Base-by-base conservation (phyloP, 371 early-diverging fungal genomes). In the Mucor irregularis region DNA sequence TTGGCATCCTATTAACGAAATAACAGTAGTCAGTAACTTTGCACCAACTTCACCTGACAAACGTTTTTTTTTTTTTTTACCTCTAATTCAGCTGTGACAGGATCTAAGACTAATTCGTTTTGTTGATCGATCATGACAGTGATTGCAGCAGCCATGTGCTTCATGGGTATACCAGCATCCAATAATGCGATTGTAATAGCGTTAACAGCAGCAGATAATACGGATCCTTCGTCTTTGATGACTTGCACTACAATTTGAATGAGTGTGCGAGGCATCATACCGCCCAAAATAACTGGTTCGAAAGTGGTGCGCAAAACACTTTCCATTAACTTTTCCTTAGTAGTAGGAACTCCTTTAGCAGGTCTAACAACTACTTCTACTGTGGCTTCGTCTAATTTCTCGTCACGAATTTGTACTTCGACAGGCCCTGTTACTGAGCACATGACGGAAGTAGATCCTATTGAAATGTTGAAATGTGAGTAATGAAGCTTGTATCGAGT, bases 151-250 rank as follows among this genome's bases (percentile, higher is more conserved):
- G 85, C 74, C 58, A 91, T 81, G 9, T 78, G 69, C 39, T 81
- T 87, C 60, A 96, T 62, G 11, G 96, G 92, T n/a, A 96, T 78
- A 28, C 95, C 97, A 9, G 96, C 95, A 66, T 96, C 93, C 48
- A 97, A 53, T 22, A 97, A 80, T 0, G 96, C 95, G 59, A 97
- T 56, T 7, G 87, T 73, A 0, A 87, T 82, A 0, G 94, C 94
- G 62, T 96, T 96, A 31, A 95, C 81, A 0, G 92, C 85, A 6
- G 91, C 83, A 8, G 96, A 72, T 25, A 91, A 66, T 21, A 90
- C 89, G 35, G 86, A 82, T 46, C 97, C 97, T 66, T 96, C 96
- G 55, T 89, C 91, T 49, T 86, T 81, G 59, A 86, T 73, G 9
- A 90, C 82, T 62, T 96, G 96, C 26, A 90, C 58, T 2, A 89